A percentile compares a stretch with the other conserved stretches of the same genome.
phyloP scores from a whole-genome alignment of 371 early-diverging fungal genomes.

The Apophysomyces ossiformis region DNA sequence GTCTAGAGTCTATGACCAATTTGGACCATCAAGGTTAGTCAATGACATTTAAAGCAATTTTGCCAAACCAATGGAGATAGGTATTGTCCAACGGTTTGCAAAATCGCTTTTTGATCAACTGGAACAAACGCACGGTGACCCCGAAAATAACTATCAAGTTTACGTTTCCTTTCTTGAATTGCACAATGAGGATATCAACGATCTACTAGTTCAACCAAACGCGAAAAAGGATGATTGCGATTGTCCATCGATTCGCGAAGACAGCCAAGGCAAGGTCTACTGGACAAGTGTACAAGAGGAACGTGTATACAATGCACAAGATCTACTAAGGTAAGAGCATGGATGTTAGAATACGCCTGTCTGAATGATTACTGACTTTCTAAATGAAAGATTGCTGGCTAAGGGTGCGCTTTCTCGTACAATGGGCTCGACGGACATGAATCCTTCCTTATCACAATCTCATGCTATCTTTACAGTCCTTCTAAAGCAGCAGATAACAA shows the following conservation, averaged over 20 bases:
- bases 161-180: slow-evolving; percentile 84
- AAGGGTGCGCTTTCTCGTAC: slow-evolving; percentile 85
- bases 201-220: slow-evolving; percentile 59
- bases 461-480: slow-evolving; percentile 97
- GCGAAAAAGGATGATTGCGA: slow-evolving; percentile 23
- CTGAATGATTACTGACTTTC: slow-evolving; percentile 21
- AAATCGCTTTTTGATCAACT: slow-evolving; percentile 55
- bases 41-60: background rate
- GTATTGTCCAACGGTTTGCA: slow-evolving; percentile 84
- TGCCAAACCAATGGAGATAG: slow-evolving; percentile 30
- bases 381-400: slow-evolving; percentile 70
- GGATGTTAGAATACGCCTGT: background rate
- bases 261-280: slow-evolving; percentile 85
- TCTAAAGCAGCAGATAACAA: slow-evolving; percentile 70
- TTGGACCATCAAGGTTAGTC: slow-evolving; percentile 14
- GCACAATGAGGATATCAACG: slow-evolving; percentile 92
- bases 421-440: slow-evolving; percentile 97
- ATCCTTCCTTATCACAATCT: slow-evolving; percentile 92
- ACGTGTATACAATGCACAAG: slow-evolving; percentile 66
- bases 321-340: slow-evolving; percentile 55
- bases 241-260: slow-evolving; percentile 70
- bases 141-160: slow-evolving; percentile 54
- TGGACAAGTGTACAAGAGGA: slow-evolving; percentile 90
- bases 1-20: slow-evolving; percentile 32
- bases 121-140: slow-evolving; percentile 27